Conservation (phyloP, 495 filamentous ascomycete genomes). For the Penicillium fimorum region DNA sequence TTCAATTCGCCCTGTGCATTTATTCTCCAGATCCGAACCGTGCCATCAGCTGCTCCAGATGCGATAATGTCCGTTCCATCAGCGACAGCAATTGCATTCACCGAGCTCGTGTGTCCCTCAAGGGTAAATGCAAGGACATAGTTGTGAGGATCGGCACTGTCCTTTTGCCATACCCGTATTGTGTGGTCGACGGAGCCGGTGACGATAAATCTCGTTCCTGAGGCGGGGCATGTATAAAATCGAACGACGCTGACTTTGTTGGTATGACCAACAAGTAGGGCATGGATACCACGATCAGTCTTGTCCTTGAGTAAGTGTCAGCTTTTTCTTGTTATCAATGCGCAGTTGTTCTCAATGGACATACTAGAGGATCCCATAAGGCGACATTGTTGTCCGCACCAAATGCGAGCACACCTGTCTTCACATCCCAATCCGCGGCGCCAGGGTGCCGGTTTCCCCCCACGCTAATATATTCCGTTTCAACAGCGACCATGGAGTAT, state of each 20-base stretch:
- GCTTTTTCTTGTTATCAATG: background rate
- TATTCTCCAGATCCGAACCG: conserved; percentile 73
- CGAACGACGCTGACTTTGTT: conserved; percentile 81
- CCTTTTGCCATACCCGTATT: conserved; percentile 66
- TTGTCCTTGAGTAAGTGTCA: conserved; percentile 41
- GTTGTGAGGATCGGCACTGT: conserved; percentile 16
- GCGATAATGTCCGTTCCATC: conserved; percentile 56
- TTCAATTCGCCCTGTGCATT: conserved; percentile 34
- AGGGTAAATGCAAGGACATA: conserved; percentile 49
- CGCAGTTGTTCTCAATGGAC: conserved; percentile 25
- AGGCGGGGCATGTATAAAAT: conserved; percentile 60
- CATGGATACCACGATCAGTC: conserved; percentile 56
- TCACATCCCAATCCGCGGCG: conserved; percentile 83
- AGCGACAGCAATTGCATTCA: conserved; percentile 73
- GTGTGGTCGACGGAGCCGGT: conserved; percentile 82
- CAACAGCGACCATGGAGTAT: conserved; percentile 43
- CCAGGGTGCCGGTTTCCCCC: conserved; percentile 92
- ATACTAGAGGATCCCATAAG: conserved; percentile 80
- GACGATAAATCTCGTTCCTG: conserved; percentile 56
- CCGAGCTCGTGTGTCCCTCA: conserved; percentile 65
- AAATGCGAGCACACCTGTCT: conserved; percentile 75
- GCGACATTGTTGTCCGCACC: conserved; percentile 87
- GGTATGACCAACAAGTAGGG: conserved; percentile 75
- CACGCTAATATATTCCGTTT: conserved; percentile 68
- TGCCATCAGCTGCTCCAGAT: conserved; percentile 79